These are phyloP conservation scores for Calonectria multiphialidica DNA, from an alignment of 2,329 filamentous ascomycete species.

Conservation along the genomic window DNA sequence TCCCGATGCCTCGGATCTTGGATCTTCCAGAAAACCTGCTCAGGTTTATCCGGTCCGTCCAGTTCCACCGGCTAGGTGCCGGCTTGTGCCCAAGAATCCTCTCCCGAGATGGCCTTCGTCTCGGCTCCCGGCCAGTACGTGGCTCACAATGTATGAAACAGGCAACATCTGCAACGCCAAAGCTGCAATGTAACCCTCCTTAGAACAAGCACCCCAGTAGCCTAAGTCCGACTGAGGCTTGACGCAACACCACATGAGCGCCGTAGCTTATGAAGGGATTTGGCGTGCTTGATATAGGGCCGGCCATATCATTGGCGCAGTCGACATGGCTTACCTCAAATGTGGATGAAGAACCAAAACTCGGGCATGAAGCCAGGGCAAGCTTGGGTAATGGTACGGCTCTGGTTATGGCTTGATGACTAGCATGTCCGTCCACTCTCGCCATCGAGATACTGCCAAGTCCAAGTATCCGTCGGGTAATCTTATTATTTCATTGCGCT, in stretches of 20 bases:
- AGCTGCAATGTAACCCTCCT: conserved; percentile 6
- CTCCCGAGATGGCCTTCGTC: not conserved
- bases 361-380: not conserved
- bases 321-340: conserved; percentile 10
- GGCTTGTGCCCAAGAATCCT: not conserved
- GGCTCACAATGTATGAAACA: not conserved
- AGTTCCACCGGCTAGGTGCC: not conserved
- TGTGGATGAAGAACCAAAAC: conserved; percentile 11
- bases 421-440: conserved; percentile 5
- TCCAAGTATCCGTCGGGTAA: not conserved
- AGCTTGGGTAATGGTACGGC: conserved; percentile 8
- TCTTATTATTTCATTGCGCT: not conserved
- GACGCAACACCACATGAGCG: not conserved
- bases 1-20: not conserved
- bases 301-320: conserved; percentile 8
- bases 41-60: not conserved
- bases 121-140: not conserved
- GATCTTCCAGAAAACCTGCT: not conserved
- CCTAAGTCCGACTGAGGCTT: not conserved
- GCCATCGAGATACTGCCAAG: not conserved
- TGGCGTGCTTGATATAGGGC: not conserved
- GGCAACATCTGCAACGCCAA: not conserved
- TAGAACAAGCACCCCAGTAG: not conserved
- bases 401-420: conserved; percentile 24
- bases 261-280: conserved; percentile 6